Percentiles rank a stretch among this genome's conserved stretches.
Evolutionary conservation across 1,284 basidiomycete genomes (phyloP).

Genomic region (Apiotrichum veenhuisii): DNA sequence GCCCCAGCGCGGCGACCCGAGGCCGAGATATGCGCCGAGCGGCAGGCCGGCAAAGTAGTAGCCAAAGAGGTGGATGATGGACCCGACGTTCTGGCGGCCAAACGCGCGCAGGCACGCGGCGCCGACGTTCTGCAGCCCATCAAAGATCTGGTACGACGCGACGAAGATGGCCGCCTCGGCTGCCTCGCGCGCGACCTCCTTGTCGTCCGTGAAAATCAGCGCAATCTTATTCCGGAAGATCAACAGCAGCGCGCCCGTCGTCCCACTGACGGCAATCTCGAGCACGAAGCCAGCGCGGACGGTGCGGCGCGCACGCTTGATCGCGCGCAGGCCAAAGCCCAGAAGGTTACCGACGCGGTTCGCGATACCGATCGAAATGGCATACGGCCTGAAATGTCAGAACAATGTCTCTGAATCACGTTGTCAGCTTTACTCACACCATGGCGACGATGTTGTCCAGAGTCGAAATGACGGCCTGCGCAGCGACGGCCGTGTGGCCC

Average conservation of each 20-base stretch:
- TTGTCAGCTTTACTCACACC: constrained; percentile 12
- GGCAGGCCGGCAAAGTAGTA: constrained; percentile 30
- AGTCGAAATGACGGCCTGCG: constrained; percentile 28
- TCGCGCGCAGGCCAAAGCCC: constrained; percentile 25
- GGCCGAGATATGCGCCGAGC: constrained; percentile 25
- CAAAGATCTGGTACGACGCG: constrained; percentile 25
- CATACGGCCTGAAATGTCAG: constrained; percentile 18
- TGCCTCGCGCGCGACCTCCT: constrained; percentile 21
- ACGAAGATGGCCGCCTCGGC: constrained; percentile 22
- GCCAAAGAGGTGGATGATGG: constrained; percentile 23
- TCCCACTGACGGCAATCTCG: constrained; percentile 18
- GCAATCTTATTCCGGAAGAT: constrained; percentile 22
- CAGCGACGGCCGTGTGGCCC: constrained; percentile 27
- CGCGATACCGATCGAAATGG: constrained; percentile 24
- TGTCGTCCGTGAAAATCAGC: constrained; percentile 23
- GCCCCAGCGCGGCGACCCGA: constrained; percentile 21
- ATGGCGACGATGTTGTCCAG: constrained; percentile 22
- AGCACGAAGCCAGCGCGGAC: constrained; percentile 27
- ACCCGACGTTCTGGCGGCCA: constrained; percentile 27
- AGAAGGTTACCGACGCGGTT: constrained; percentile 33
- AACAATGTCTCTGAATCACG: no score
- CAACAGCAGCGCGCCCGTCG: constrained; percentile 17
- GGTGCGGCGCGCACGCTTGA: constrained; percentile 20
- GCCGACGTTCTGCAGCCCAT: constrained; percentile 29
- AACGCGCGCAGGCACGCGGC: constrained; percentile 32